Evolutionary conservation across 2,329 filamentous ascomycete species (phyloP).

Genomic region (Polytolypa hystricis): DNA sequence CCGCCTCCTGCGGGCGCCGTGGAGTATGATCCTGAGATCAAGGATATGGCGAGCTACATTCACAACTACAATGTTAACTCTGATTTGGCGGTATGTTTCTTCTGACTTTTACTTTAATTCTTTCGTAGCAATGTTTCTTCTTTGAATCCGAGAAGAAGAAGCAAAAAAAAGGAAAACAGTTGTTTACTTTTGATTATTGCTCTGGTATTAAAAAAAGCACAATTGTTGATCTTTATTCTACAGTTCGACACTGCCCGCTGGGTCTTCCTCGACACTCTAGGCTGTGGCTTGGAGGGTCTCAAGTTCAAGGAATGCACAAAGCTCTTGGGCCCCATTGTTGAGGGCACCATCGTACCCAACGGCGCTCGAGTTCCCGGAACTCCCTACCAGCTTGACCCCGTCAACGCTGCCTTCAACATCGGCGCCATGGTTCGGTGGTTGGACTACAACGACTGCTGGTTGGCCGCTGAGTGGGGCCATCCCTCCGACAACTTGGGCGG

Average conservation of each 20-base stretch:
- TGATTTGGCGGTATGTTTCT: conserved; percentile 68
- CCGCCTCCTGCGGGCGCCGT: conserved; percentile 28
- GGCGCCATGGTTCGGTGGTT: conserved; percentile 98
- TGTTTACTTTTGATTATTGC: neutral
- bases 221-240: conserved; percentile 38
- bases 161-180: too few relatives aligned
- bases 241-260: conserved; percentile 85
- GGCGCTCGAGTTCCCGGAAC: conserved; percentile 87
- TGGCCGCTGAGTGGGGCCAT: conserved; percentile 97
- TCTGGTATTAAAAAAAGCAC: neutral
- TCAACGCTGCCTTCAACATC: conserved; percentile 97
- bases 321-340: conserved; percentile 81
- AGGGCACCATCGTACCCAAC: conserved; percentile 82
- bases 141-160: too few relatives aligned
- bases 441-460: conserved; percentile 99
- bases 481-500: conserved; percentile 96
- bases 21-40: conserved; percentile 83
- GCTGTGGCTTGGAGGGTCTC: conserved; percentile 90
- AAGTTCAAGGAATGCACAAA: conserved; percentile 94
- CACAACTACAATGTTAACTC: conserved; percentile 86
- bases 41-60: conserved; percentile 89
- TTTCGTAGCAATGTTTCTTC: too few relatives aligned
- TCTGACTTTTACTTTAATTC: too few relatives aligned
- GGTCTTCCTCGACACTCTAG: conserved; percentile 92
- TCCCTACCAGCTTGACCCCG: conserved; percentile 84